Conservation (phyloP, 2,329 filamentous ascomycete genomes). For the Cucurbitaria berberidis region DNA sequence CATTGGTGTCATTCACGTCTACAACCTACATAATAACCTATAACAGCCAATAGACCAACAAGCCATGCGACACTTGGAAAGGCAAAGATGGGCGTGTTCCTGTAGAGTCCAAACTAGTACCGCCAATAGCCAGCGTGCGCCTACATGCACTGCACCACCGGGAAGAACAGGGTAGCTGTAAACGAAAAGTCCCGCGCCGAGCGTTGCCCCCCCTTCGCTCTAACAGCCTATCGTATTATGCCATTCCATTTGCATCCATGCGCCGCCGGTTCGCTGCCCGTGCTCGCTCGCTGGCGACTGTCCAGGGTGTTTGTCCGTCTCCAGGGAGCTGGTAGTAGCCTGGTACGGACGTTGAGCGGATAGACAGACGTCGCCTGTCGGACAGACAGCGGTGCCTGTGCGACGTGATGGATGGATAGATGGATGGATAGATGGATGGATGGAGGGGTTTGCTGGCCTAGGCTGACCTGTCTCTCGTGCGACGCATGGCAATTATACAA, state of each 20-base stretch:
- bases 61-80: background rate
- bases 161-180: background rate
- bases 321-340: constrained; percentile 6
- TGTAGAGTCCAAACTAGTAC: constrained; percentile 6
- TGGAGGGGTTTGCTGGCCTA: background rate
- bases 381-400: no score
- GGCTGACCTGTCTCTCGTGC: constrained; percentile 1
- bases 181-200: constrained; percentile 3
- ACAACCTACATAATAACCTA: no score
- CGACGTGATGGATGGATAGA: background rate
- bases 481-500: background rate
- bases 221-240: no score
- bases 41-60: no score
- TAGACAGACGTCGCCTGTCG: background rate
- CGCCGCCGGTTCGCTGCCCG: constrained; percentile 1
- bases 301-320: background rate
- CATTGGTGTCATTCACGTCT: background rate
- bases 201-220: background rate
- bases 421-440: background rate
- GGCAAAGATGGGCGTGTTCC: constrained; percentile 4
- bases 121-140: constrained; percentile 14
- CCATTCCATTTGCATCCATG: background rate
- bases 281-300: background rate
- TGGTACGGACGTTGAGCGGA: background rate
- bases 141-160: background rate